Evolutionary conservation across 1,284 basidiomycete genomes (phyloP).

Genomic region (Apiotrichum laibachii): DNA sequence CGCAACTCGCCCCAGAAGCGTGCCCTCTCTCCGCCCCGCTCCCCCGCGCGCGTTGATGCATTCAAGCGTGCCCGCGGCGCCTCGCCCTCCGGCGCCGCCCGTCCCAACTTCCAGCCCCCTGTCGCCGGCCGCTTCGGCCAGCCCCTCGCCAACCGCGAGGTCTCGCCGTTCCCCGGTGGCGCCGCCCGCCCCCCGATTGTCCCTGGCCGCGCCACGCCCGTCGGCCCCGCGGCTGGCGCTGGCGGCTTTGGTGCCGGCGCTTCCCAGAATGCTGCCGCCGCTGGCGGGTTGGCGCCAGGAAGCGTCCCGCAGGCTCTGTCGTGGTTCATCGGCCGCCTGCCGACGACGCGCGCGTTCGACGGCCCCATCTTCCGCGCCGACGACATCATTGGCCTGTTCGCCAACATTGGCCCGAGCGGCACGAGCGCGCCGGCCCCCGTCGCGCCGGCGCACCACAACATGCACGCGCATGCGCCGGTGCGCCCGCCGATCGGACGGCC

Average conservation of each 20-base stretch:
- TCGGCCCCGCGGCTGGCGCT: background rate
- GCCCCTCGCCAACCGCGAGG: background rate
- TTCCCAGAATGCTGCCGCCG: background rate
- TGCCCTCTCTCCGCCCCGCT: conserved; percentile 17
- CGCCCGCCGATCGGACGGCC: background rate
- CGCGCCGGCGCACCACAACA: background rate
- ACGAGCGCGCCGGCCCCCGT: background rate
- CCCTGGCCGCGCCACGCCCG: background rate
- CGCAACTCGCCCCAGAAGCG: conserved; percentile 16
- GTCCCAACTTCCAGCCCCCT: conserved; percentile 7
- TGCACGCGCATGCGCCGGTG: background rate
- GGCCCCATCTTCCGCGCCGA: conserved; percentile 83
- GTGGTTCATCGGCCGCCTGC: conserved; percentile 78
- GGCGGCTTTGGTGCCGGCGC: conserved; percentile 42
- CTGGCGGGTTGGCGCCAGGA: conserved; percentile 38
- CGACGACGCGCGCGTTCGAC: conserved; percentile 68
- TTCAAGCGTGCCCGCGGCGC: conserved; percentile 15
- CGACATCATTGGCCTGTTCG: conserved; percentile 69
- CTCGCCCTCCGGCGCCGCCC: conserved; percentile 17
- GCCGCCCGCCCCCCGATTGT: background rate
- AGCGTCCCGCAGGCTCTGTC: conserved; percentile 67
- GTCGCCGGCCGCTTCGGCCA: conserved; percentile 12
- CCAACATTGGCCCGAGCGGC: conserved; percentile 27
- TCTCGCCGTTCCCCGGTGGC: conserved; percentile 7
- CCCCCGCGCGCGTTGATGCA: conserved; percentile 8